Percentiles rank a stretch among this genome's conserved stretches.
These are phyloP conservation scores for Trichoderma simmonsii DNA, from an alignment of 2,329 filamentous ascomycete species.

Conservation along the genomic window DNA sequence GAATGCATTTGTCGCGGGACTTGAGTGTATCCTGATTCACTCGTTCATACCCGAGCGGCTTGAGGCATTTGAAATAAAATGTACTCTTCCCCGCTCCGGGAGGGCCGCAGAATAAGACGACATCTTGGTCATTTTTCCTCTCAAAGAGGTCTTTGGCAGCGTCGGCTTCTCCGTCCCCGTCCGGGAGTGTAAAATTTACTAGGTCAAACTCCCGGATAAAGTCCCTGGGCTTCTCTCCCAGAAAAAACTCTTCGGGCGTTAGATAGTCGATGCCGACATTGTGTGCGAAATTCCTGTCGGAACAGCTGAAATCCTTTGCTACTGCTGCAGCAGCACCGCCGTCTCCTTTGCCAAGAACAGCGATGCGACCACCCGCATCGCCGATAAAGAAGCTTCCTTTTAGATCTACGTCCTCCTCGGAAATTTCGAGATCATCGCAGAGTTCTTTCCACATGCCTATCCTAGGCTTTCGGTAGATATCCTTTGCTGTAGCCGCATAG, in stretches of 20 bases:
- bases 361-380: slow-evolving; percentile 68
- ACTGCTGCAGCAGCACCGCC: slow-evolving; percentile 26
- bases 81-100: slow-evolving; percentile 91
- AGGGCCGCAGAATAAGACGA: slow-evolving; percentile 84
- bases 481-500: slow-evolving; percentile 82
- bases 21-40: slow-evolving; percentile 91
- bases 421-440: slow-evolving; percentile 57
- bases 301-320: slow-evolving; percentile 62
- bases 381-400: slow-evolving; percentile 79
- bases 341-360: slow-evolving; percentile 31
- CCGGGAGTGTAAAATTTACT: slow-evolving; percentile 46
- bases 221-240: slow-evolving; percentile 61
- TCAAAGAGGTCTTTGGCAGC: slow-evolving; percentile 43
- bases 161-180: slow-evolving; percentile 15
- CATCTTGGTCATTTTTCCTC: slow-evolving; percentile 64
- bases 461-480: slow-evolving; percentile 82
- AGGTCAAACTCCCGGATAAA: slow-evolving; percentile 74
- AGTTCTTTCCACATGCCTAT: slow-evolving; percentile 79
- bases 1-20: slow-evolving; percentile 66
- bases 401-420: slow-evolving; percentile 61
- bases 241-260: slow-evolving; percentile 91
- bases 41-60: slow-evolving; percentile 75
- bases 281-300: slow-evolving; percentile 74
- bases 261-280: slow-evolving; percentile 78
- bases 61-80: slow-evolving; percentile 75